Base-by-base conservation (phyloP, 805 yeast genomes). In the Candida verbasci region DNA sequence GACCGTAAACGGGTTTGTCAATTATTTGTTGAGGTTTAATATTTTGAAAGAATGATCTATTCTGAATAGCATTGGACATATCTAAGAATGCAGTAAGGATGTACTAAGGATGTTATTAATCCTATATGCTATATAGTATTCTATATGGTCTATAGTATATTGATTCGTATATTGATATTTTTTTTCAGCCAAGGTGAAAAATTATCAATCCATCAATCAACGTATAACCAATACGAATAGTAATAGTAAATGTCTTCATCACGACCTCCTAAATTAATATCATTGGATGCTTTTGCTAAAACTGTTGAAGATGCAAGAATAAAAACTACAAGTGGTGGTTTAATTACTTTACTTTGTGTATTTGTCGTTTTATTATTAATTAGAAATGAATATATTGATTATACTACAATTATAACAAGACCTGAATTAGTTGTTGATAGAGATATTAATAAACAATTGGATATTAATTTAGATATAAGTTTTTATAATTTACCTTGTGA, bases 281-380 rank as follows among this genome's bases (percentile, higher is more conserved):
- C 81, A 29, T 65, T 85, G 41, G 97, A 89, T 60, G 95, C 91
- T n/a, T 89, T 91, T 55, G 76, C 95, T 20, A 91, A 89, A 61
- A 86, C 97, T 4, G 89, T 86, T 24, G 97, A 91, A 53, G 98
- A 93, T 57, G 94, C 95, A 7, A 75, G 86, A 34, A 77, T 93
- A 42, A 79, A 84, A 44, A 93, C 98, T 3, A 73, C 91, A 4
- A 72, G 91, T 7, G 98, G 98, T 36, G 98, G 96, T 2, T 50
- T 87, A 18, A 85, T 93, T 51, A 87, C 97, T 3, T 50, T 93
- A 28, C 62, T 76, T 3, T 83, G 96, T 51, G 50, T 78, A 3
- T 34, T 78, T 5, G 67, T 84, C 3, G 80, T 86, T 12, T 38
- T 82, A 16, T 47, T 82, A 35, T 68, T 93, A 42, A 62, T 88